Evolutionary conservation across 495 filamentous ascomycete species (phyloP), one percentile per base, ranked within the genome.

Genomic region (Xylaria palmicola): DNA sequence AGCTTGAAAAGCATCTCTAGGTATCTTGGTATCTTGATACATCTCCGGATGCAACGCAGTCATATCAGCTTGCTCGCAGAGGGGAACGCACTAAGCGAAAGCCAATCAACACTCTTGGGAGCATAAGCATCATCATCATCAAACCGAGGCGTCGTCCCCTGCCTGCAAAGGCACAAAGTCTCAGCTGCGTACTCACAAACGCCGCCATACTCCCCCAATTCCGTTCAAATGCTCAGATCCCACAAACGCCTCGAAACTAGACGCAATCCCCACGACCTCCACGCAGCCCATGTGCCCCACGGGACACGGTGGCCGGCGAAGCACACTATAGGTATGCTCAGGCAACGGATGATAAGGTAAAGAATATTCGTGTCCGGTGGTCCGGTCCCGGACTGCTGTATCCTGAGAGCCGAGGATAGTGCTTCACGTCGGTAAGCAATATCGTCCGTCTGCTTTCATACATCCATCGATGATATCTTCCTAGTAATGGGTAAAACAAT

Each of bases 321-420:
- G 49, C 50, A 39, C 40, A 20, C 49, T 54, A 19, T 54, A 60
- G 19, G 30, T 22, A 55, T 47, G 59, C 59, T 53, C 13, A 22
- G 27, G 20, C 50, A 48, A 53, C 22, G 27, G 32, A 61, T 55
- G 49, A 43, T 52, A 22, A 32, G 20, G 50, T 55, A 61, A 47
- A 36, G 47, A 51, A 60, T 59, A 19, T 44, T 24, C 29, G 27
- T 54, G 50, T 55, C 50, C 40, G 20, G 59, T 29, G 30, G 12
- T 40, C 24, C 9, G 9, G n/a, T 29, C 9, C 59, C 37, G 30
- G 41, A 55, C 19, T 17, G 29, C 20, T 48, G 47, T 61, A 61
- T 61, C 50, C 59, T 54, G 50, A 41, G 39, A 48, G 50, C 50
- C 59, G 48, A 60, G 48, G 15, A 53, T 50, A 20, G 34, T 51